These are phyloP conservation scores for Pueraria montana DNA, from an alignment of 306 rosid genomes.

Conservation along the genomic window DNA sequence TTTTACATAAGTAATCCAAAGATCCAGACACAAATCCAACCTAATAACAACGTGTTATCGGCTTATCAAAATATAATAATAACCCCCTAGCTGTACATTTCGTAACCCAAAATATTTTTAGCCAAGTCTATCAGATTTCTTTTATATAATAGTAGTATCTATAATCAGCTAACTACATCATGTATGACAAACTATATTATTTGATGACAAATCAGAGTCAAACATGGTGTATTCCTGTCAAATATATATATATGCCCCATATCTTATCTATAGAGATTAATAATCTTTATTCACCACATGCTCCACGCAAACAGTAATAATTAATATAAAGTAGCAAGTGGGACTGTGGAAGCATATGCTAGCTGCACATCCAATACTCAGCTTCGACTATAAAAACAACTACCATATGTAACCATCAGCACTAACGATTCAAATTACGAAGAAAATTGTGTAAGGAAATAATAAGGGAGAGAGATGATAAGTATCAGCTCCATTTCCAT, in stretches of 20 bases:
- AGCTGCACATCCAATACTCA: not conserved
- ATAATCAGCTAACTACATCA: no score
- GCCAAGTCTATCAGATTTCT: no score
- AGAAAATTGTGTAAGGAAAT: not conserved
- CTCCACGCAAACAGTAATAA: not conserved
- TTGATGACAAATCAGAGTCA: not conserved
- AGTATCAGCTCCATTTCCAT: not conserved
- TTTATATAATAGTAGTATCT: no score
- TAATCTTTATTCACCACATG: not conserved
- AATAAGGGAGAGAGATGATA: conserved; percentile 14
- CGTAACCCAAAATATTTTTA: no score
- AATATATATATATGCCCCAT: not conserved
- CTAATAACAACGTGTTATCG: no score
- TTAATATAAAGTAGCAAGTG: not conserved
- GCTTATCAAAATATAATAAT: no score
- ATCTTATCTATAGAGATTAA: not conserved
- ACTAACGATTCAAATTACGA: not conserved
- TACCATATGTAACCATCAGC: not conserved
- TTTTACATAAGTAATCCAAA: not conserved
- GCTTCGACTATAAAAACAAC: not conserved
- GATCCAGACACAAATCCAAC: no score
- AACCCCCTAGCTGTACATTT: no score
- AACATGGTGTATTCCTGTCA: not conserved
- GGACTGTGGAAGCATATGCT: not conserved
- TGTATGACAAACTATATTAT: no score